Evolutionary conservation across 768 basidiomycete species (phyloP), one percentile per base, ranked within the genome.

Genomic region (Lanmaoa pseudosensibilis): DNA sequence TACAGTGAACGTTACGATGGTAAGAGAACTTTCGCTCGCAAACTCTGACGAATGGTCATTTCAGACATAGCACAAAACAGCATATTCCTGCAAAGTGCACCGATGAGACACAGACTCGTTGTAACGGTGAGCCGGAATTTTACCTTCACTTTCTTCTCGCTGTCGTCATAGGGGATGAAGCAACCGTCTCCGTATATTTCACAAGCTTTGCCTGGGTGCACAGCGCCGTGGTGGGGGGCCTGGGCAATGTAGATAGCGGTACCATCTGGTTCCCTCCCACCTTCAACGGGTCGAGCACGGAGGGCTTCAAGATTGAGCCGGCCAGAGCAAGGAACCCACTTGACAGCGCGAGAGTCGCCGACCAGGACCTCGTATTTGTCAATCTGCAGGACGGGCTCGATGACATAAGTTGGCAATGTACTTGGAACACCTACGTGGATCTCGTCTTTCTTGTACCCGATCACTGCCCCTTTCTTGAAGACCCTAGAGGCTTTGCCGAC

Each of bases 321-420:
- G 27, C 84, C 85, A 34, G 70, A 69, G 47, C 69, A 60, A 47
- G 75, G 58, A 1, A 86, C 83, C 88, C 88, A 91, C 47, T 62
- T 75, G 51, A 91, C 68, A 25, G 76, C 84, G 4, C 67, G 69
- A 59, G 75, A 72, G 64, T 90, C 75, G 2, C 86, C 88, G 18
- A 89, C 73, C n/a, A 91, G 83, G 45, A 90, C 78, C 64, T 91
- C 88, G 62, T 83, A 90, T 34, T 75, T 77, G 30, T 77, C 80
- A 34, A 85, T 38, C 88, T 89, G 61, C n/a, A 43, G 51, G 13
- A 23, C n/a, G 15, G 13, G 45, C 32, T 52, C 47, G n/a, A 21
- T 52, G 32, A 34, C 16, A 45, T 10, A 6, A 21, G 32, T 36
- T 33, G 16, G 25, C 10, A 48, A 37, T 33, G 41, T 43, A 18